Evolutionary conservation across 176 grass and related monocot species (phyloP).

Genomic region (Ensete glaucum): DNA sequence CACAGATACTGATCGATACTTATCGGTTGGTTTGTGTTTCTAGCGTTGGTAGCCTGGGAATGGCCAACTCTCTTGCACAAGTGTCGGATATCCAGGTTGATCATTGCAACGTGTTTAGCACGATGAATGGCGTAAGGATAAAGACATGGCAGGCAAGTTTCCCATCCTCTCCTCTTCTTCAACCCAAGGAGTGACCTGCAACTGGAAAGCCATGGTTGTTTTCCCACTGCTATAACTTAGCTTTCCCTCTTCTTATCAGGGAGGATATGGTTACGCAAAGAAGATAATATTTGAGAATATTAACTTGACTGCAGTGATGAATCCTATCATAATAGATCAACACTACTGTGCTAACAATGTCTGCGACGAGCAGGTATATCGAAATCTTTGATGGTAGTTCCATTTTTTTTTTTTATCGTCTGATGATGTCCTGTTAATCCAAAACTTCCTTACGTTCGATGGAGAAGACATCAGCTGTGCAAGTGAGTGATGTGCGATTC

Average conservation of each 20-base stretch:
- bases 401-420: not conserved
- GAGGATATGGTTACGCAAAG: conserved; percentile 15
- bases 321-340: conserved; percentile 18
- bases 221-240: too few species aligned
- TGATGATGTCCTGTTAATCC: not conserved
- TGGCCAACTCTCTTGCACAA: not conserved
- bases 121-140: conserved; percentile 7
- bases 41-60: conserved; percentile 11
- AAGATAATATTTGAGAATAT: not conserved
- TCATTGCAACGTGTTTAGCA: not conserved
- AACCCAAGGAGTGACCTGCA: too few species aligned
- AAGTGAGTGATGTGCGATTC: not conserved
- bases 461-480: not conserved
- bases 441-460: not conserved
- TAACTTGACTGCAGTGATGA: not conserved
- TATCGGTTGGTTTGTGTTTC: not conserved
- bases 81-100: not conserved
- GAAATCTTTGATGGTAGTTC: not conserved
- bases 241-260: not conserved
- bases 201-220: too few species aligned
- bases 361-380: not conserved
- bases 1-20: too few species aligned
- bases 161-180: not conserved
- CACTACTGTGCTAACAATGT: not conserved
- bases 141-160: conserved; percentile 13